Base-by-base conservation (phyloP, 2,329 filamentous ascomycete species). In the Fusarium sterilihyphosum region DNA sequence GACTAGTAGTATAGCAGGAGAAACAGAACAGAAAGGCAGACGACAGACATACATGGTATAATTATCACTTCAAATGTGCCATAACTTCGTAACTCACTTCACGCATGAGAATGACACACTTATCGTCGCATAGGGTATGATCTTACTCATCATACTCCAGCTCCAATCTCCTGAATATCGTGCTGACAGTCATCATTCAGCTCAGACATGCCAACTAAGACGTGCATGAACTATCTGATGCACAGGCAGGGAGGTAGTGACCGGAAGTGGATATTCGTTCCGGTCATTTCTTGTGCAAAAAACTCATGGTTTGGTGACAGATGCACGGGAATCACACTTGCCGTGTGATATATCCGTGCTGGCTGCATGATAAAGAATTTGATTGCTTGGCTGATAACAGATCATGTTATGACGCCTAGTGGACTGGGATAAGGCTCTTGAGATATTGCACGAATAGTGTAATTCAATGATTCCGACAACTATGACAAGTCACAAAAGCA, bases 11-110 rank as follows among this genome's bases (percentile, higher is more conserved):
- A 65, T 54, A 47, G 49, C 31, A 43, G 50, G 50, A 52, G 56
- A 62, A 62, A 73, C 68, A 74, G 72, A 74, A 43, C 57, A 61
- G 71, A 43, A 60, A 59, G 44, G 33, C n/a, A 44, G 38, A n/a
- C 20, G 35, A 22, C 26, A 58, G 37, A 40, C 31, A 74, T 47
- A 49, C 53, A 61, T 53, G 67, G 59, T 61, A 62, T 73, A 61
- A 66, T 60, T 22, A 60, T 57, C 43, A 35, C 49, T 56, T 58
- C 35, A 59, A 40, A 33, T 63, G 31, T 65, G 54, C 53, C 50
- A 70, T 72, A 43, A 40, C 47, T 41, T 63, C 26, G 12, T 53
- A 40, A 18, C 38, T 50, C 18, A 44, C 20, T 29, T 24, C 22
- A 4, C n/a, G 13, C 24, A 33, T 35, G 16, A 33, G 13, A 40